phyloP scores from a whole-genome alignment of 1,139 yeast species.

The Debaryomycetaceae sp. region DNA sequence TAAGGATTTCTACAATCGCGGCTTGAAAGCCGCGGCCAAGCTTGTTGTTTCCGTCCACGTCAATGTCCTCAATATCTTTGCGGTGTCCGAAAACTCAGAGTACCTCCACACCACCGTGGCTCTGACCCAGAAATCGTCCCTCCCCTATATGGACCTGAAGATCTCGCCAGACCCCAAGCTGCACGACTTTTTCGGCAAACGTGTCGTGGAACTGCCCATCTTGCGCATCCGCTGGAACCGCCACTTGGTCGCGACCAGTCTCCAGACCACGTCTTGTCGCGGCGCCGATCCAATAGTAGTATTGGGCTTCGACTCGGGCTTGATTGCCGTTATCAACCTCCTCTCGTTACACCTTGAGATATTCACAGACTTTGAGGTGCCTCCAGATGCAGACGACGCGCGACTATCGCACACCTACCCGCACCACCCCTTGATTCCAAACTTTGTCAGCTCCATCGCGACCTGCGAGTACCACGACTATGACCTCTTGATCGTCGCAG shows the following conservation, averaged over 20 bases:
- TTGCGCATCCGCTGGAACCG: constrained; percentile 21
- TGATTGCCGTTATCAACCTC: constrained; percentile 20
- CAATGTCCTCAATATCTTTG: constrained; percentile 27
- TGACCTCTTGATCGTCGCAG: constrained; percentile 25
- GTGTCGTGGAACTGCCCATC: constrained; percentile 22
- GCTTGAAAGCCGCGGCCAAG: constrained; percentile 11
- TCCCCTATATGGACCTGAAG: constrained; percentile 7
- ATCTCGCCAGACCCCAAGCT: neutral
- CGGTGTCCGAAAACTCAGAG: constrained; percentile 15
- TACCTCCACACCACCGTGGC: constrained; percentile 14
- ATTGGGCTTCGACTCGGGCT: constrained; percentile 30
- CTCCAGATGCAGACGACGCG: neutral
- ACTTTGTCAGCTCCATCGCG: constrained; percentile 23
- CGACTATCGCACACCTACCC: neutral
- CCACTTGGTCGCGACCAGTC: constrained; percentile 17
- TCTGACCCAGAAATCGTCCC: constrained; percentile 13
- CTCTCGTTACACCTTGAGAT: constrained; percentile 16
- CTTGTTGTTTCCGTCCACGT: constrained; percentile 25
- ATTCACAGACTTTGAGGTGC: constrained; percentile 14
- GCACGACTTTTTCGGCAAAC: constrained; percentile 5
- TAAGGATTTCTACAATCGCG: constrained; percentile 12
- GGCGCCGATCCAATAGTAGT: constrained; percentile 17
- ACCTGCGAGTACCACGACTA: constrained; percentile 19
- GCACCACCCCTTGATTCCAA: constrained; percentile 5
- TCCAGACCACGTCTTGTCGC: constrained; percentile 15